These are phyloP conservation scores for Phlebiopsis gigantea DNA, from an alignment of 768 basidiomycete genomes.

Conservation along the genomic window DNA sequence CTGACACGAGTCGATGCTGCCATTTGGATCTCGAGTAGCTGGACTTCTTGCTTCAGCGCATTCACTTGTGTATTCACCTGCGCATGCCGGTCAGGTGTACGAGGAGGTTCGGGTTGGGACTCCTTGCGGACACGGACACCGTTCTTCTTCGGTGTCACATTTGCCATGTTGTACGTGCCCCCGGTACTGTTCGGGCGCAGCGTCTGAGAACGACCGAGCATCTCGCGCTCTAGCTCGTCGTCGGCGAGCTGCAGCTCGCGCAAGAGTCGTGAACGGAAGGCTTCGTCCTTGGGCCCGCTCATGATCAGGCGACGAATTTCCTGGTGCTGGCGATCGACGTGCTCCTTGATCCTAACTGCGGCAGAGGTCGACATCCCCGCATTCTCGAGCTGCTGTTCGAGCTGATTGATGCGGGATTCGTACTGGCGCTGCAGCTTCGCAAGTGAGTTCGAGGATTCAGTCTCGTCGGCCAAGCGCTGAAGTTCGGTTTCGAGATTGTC, in stretches of 20 bases:
- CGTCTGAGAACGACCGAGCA: constrained; percentile 33
- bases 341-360: constrained; percentile 52
- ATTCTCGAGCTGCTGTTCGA: constrained; percentile 59
- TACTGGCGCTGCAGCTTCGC: constrained; percentile 62
- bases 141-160: constrained; percentile 46
- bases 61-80: constrained; percentile 42
- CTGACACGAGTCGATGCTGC: constrained; percentile 62
- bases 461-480: constrained; percentile 57
- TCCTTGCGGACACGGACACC: constrained; percentile 34
- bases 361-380: constrained; percentile 45
- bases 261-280: constrained; percentile 57
- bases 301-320: constrained; percentile 66
- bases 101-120: constrained; percentile 29
- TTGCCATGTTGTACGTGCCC: constrained; percentile 35
- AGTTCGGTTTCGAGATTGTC: constrained; percentile 63
- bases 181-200: constrained; percentile 19
- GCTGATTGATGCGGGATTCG: constrained; percentile 52
- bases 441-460: constrained; percentile 46
- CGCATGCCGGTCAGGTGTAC: constrained; percentile 38
- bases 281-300: constrained; percentile 50
- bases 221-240: constrained; percentile 48
- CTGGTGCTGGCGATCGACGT: constrained; percentile 63
- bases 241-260: constrained; percentile 60
- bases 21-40: constrained; percentile 64
- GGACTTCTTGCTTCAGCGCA: constrained; percentile 57